Evolutionary conservation across 805 yeast species (phyloP).

Genomic region (Lipomyces sp.): DNA sequence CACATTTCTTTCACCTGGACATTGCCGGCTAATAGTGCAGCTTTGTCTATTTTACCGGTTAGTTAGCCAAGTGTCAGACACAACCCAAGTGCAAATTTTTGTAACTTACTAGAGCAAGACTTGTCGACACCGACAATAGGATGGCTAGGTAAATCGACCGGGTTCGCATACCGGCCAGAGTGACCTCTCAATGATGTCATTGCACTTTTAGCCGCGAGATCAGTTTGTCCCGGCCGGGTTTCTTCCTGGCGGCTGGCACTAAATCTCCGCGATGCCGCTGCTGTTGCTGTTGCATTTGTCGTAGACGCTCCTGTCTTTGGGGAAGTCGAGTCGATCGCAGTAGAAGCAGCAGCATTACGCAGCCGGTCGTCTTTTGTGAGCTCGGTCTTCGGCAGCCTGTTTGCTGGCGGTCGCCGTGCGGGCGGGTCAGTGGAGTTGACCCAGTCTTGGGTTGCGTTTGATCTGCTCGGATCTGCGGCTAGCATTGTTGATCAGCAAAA

Average conservation of each 20-base stretch:
- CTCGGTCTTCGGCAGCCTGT: slow-evolving; percentile 10
- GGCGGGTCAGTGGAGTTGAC: slow-evolving; percentile 7
- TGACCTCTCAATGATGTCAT: slow-evolving; percentile 8
- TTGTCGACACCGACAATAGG: slow-evolving; percentile 30
- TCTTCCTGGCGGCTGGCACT: background rate
- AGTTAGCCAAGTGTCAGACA: background rate
- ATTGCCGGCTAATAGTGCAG: slow-evolving; percentile 24
- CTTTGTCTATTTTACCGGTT: slow-evolving; percentile 14
- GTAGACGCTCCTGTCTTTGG: slow-evolving; percentile 4
- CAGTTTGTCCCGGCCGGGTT: too few species aligned
- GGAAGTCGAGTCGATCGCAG: slow-evolving; percentile 1
- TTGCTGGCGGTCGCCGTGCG: background rate
- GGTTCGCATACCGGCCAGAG: slow-evolving; percentile 25
- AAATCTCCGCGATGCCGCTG: background rate
- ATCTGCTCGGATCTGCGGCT: background rate
- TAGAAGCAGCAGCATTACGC: slow-evolving; percentile 13
- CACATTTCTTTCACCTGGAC: slow-evolving; percentile 23
- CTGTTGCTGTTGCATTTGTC: background rate
- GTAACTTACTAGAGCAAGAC: slow-evolving; percentile 18
- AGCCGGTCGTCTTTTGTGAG: slow-evolving; percentile 9
- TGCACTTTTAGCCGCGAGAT: background rate
- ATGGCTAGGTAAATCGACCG: slow-evolving; percentile 27
- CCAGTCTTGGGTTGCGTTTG: slow-evolving; percentile 8
- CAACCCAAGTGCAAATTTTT: background rate
- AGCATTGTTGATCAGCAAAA: background rate